These are phyloP conservation scores for Ziziphus jujuba DNA, from an alignment of 306 rosid genomes.

Conservation along the genomic window DNA sequence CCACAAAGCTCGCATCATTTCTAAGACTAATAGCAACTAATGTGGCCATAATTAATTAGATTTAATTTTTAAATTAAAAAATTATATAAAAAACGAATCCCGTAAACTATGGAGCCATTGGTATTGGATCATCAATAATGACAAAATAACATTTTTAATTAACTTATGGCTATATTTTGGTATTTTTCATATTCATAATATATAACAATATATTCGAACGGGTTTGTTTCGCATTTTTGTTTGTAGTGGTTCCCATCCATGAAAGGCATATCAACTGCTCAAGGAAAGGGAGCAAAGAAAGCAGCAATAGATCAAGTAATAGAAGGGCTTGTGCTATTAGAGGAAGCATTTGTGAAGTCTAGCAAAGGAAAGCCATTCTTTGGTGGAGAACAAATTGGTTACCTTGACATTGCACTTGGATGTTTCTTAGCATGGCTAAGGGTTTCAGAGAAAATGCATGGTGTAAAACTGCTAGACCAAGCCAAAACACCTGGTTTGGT, in stretches of 20 bases:
- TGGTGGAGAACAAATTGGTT: conserved; percentile 51
- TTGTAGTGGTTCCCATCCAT: conserved; percentile 50
- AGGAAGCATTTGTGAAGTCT: conserved; percentile 36
- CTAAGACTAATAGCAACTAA: too few species aligned
- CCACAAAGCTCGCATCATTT: too few species aligned
- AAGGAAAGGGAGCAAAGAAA: conserved; percentile 43
- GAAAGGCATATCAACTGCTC: conserved; percentile 28
- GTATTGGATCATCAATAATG: too few species aligned
- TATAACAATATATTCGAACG: too few species aligned
- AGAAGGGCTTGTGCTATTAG: conserved; percentile 37
- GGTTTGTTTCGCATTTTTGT: background rate
- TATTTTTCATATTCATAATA: too few species aligned
- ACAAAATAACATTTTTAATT: too few species aligned
- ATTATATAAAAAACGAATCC: too few species aligned
- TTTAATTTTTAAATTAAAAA: too few species aligned
- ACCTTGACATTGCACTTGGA: conserved; percentile 46
- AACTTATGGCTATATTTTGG: too few species aligned
- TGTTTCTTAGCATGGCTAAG: conserved; percentile 46
- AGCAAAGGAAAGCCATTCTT: conserved; percentile 61
- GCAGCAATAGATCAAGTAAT: conserved; percentile 26
- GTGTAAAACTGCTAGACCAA: conserved; percentile 36
- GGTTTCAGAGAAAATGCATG: conserved; percentile 24
- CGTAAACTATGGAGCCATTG: too few species aligned
- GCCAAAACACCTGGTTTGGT: conserved; percentile 22
- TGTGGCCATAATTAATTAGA: too few species aligned